phyloP scores from a whole-genome alignment of 2,329 filamentous ascomycete genomes.

The Ophiostoma australiae region DNA sequence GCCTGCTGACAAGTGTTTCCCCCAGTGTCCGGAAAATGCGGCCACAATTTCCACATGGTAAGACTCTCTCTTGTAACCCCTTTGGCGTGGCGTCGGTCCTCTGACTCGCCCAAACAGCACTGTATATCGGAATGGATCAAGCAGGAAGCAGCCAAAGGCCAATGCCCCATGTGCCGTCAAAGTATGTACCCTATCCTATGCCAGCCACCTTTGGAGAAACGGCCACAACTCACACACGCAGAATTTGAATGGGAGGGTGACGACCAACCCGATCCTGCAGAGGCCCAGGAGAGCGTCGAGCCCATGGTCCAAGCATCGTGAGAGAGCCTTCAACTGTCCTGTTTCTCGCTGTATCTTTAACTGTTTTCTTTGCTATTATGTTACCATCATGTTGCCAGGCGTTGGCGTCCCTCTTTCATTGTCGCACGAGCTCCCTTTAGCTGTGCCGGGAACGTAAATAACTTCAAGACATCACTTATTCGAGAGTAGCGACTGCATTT shows the following conservation, averaged over 20 bases:
- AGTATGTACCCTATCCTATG: constrained; percentile 50
- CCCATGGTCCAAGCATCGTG: neutral
- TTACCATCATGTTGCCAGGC: neutral
- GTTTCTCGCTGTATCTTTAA: neutral
- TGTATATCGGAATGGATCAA: constrained; percentile 96
- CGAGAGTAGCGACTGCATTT: neutral
- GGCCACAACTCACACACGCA: constrained; percentile 21
- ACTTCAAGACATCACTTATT: neutral
- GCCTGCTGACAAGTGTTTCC: constrained; percentile 10
- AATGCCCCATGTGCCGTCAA: constrained; percentile 97
- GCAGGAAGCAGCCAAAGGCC: constrained; percentile 85
- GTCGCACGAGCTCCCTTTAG: neutral
- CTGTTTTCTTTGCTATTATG: neutral
- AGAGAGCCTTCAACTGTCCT: neutral
- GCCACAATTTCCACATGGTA: constrained; percentile 97
- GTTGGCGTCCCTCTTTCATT: neutral
- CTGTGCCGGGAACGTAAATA: neutral
- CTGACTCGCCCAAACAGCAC: constrained; percentile 54
- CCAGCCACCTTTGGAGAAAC: too few relatives aligned
- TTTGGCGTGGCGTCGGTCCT: neutral
- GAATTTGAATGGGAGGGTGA: constrained; percentile 35
- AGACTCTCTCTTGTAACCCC: neutral
- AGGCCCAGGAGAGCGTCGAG: constrained; percentile 19
- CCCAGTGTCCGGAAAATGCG: constrained; percentile 89
- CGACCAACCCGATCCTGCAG: constrained; percentile 24